These are phyloP conservation scores for Trichoderma gracile DNA, from an alignment of 2,329 filamentous ascomycete species.

Conservation along the genomic window DNA sequence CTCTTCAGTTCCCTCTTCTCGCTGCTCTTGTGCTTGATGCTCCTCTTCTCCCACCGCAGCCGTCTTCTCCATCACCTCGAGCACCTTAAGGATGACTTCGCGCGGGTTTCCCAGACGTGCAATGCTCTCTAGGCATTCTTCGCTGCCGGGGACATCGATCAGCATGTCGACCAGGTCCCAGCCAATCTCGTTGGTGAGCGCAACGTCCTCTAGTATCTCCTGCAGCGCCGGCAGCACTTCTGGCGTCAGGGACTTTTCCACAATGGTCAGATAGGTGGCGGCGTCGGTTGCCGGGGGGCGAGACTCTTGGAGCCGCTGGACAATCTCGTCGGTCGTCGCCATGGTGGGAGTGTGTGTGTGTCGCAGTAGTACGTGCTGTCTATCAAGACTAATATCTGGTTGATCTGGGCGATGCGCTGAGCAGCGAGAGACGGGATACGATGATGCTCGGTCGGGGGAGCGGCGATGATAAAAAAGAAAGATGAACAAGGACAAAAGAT, in stretches of 20 bases:
- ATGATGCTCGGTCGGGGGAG: not conserved
- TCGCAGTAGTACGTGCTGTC: not conserved
- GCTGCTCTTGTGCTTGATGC: not conserved
- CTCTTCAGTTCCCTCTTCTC: slow-evolving; percentile 24
- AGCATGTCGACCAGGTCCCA: slow-evolving; percentile 82
- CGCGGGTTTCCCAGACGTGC: slow-evolving; percentile 76
- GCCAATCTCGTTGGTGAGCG: slow-evolving; percentile 73
- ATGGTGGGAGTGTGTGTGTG: slow-evolving; percentile 29
- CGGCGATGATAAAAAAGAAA: too few species aligned
- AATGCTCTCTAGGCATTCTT: slow-evolving; percentile 70
- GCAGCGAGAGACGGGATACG: not conserved
- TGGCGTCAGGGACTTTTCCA: slow-evolving; percentile 70
- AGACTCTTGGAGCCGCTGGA: slow-evolving; percentile 51
- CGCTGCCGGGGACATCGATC: slow-evolving; percentile 66
- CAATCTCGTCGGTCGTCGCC: slow-evolving; percentile 42
- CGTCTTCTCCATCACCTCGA: slow-evolving; percentile 66
- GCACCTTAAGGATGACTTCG: slow-evolving; percentile 78
- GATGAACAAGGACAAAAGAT: too few species aligned
- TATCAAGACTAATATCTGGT: too few species aligned
- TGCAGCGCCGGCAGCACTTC: slow-evolving; percentile 68
- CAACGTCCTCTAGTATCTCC: slow-evolving; percentile 66
- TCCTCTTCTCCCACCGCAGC: slow-evolving; percentile 33
- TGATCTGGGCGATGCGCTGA: not conserved
- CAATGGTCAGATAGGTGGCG: slow-evolving; percentile 75
- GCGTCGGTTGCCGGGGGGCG: slow-evolving; percentile 60